Evolutionary conservation across 768 basidiomycete genomes (phyloP).

Genomic region (Boletus sp.): DNA sequence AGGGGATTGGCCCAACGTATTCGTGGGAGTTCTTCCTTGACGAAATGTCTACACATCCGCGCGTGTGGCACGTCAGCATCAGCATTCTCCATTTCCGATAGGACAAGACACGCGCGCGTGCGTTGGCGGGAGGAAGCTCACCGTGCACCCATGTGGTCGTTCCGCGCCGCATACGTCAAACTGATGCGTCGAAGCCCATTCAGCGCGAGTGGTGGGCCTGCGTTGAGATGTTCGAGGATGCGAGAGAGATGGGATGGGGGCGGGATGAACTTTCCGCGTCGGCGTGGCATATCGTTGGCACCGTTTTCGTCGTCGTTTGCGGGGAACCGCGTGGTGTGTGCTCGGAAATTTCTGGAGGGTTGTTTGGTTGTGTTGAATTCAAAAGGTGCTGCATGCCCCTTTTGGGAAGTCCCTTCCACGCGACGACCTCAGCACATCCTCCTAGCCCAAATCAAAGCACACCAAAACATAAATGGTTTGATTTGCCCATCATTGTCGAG

Average conservation of each 20-base stretch:
- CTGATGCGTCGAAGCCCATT: conserved; percentile 48
- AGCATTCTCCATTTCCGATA: background rate
- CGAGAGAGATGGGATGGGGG: conserved; percentile 55
- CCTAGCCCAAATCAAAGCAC: too few species aligned
- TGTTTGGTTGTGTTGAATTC: conserved; percentile 25
- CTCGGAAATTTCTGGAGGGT: background rate
- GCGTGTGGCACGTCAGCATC: background rate
- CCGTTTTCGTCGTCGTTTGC: too few species aligned
- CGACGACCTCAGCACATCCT: too few species aligned
- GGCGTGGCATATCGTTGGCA: conserved; percentile 15
- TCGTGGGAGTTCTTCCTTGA: conserved; percentile 73
- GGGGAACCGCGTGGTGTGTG: too few species aligned
- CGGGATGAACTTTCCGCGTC: conserved; percentile 32
- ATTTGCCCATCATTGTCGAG: too few species aligned
- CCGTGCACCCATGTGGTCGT: conserved; percentile 77
- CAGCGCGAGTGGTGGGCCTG: conserved; percentile 49
- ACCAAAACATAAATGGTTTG: too few species aligned
- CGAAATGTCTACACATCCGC: conserved; percentile 55
- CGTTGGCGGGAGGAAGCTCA: conserved; percentile 20
- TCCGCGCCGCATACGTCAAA: conserved; percentile 54
- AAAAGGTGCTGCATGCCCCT: conserved; percentile 14
- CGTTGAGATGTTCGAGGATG: conserved; percentile 49
- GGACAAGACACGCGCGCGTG: too few species aligned
- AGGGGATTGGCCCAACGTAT: conserved; percentile 76
- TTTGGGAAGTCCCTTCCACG: too few species aligned